Conservation (phyloP, 163 green algal genomes). For the Trebouxiophyceae sp. region DNA sequence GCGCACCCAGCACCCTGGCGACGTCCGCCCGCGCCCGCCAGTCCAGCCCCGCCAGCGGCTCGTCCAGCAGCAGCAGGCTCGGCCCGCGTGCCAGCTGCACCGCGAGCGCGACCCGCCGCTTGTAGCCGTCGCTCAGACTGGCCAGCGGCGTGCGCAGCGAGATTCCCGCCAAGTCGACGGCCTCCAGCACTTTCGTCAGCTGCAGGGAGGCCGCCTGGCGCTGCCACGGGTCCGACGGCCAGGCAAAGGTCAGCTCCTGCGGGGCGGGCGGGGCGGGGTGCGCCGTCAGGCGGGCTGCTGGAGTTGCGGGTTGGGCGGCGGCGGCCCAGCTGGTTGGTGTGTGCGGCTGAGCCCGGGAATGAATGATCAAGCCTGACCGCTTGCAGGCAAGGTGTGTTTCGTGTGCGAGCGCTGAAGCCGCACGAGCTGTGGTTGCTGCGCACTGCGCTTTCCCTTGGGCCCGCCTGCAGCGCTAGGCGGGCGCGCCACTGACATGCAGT, state of each 20-base stretch:
- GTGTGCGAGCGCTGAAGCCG: too few relatives aligned
- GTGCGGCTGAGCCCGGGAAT: too few relatives aligned
- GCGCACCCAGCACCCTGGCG: slow-evolving; percentile 19
- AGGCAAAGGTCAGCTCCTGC: slow-evolving; percentile 79
- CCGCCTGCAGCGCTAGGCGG: too few relatives aligned
- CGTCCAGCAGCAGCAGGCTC: slow-evolving; percentile 80
- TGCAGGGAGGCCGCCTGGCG: slow-evolving; percentile 36
- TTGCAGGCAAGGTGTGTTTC: too few relatives aligned
- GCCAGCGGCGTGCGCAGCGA: slow-evolving; percentile 49
- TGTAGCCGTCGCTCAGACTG: slow-evolving; percentile 80
- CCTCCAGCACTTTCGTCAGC: slow-evolving; percentile 35
- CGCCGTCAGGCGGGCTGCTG: too few relatives aligned
- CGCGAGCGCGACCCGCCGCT: slow-evolving; percentile 85
- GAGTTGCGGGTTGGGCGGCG: too few relatives aligned
- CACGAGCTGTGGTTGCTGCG: too few relatives aligned
- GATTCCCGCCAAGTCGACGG: slow-evolving; percentile 55
- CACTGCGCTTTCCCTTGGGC: too few relatives aligned
- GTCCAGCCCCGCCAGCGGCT: slow-evolving; percentile 89
- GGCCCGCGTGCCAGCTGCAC: slow-evolving; percentile 77
- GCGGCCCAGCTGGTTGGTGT: too few relatives aligned
- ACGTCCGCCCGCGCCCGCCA: slow-evolving; percentile 68
- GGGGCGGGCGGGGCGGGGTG: too few relatives aligned
- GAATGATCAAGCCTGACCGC: too few relatives aligned
- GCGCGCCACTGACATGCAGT: not conserved
- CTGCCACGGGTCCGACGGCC: slow-evolving; percentile 42